phyloP scores from a whole-genome alignment of 352 stramenopile genomes.

The Phytophthora cajani region DNA sequence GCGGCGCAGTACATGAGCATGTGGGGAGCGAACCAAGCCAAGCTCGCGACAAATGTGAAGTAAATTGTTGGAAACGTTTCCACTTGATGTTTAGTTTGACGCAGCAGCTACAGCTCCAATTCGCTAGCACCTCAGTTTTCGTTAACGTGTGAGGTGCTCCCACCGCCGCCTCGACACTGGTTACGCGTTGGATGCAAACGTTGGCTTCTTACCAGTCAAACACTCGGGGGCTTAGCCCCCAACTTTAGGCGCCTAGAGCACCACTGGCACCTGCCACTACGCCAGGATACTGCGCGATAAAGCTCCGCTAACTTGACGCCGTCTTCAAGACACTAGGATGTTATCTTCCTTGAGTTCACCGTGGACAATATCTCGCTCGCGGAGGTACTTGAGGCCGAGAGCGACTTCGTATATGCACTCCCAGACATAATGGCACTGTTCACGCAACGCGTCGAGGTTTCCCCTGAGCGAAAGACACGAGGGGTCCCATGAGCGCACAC shows the following conservation, averaged over 20 bases:
- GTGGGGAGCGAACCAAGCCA: conserved; percentile 6
- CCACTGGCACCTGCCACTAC: neutral
- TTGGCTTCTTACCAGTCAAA: neutral
- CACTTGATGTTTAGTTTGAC: neutral
- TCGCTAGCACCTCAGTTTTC: neutral
- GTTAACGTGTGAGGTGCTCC: neutral
- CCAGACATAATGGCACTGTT: neutral
- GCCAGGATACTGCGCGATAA: neutral
- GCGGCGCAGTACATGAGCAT: neutral
- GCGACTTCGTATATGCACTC: neutral
- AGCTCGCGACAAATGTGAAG: conserved; percentile 2
- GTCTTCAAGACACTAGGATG: neutral
- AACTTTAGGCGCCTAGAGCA: conserved; percentile 4
- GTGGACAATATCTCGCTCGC: conserved; percentile 5
- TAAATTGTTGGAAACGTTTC: neutral
- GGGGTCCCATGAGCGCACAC: conserved; percentile 2
- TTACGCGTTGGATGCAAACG: conserved; percentile 1
- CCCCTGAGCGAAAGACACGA: neutral
- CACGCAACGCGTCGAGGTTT: neutral
- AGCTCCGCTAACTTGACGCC: conserved; percentile 1
- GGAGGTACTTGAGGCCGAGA: conserved; percentile 4
- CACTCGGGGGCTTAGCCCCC: conserved; percentile 16
- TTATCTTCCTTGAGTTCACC: conserved; percentile 11
- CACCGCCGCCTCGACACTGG: neutral
- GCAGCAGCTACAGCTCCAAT: neutral